Percentiles rank a stretch among this genome's conserved stretches.
phyloP scores from a whole-genome alignment of 2,329 filamentous ascomycete genomes.

The Tricladium varicosporioides region DNA sequence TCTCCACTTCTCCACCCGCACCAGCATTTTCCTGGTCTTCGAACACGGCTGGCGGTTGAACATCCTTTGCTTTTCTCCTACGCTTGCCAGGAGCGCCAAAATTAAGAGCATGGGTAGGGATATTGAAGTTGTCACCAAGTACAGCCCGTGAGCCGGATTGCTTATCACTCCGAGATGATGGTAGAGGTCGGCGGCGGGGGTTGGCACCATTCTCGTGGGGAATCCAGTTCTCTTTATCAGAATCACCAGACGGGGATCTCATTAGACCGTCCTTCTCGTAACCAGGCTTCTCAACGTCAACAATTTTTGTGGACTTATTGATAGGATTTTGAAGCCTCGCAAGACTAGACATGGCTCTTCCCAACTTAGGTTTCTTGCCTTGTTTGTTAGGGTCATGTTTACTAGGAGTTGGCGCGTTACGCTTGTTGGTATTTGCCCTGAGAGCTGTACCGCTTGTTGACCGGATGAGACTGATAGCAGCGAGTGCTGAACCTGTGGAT shows the following conservation, averaged over 20 bases:
- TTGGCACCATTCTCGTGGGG: conserved; percentile 50
- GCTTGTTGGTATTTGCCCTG: conserved; percentile 59
- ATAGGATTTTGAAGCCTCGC: conserved; percentile 54
- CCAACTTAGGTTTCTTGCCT: conserved; percentile 61
- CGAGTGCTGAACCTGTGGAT: conserved; percentile 73
- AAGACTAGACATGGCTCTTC: conserved; percentile 59
- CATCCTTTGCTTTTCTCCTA: conserved; percentile 22
- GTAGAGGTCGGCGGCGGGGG: conserved; percentile 32
- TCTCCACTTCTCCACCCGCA: conserved; percentile 62
- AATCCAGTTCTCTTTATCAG: conserved; percentile 93
- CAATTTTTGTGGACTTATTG: conserved; percentile 24
- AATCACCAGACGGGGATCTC: conserved; percentile 63
- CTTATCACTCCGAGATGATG: conserved; percentile 29
- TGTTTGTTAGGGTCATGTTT: conserved; percentile 34
- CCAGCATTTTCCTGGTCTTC: conserved; percentile 44
- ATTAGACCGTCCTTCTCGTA: conserved; percentile 38
- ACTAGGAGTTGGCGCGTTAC: conserved; percentile 50
- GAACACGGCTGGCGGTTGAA: conserved; percentile 46
- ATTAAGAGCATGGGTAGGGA: conserved; percentile 25
- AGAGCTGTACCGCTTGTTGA: conserved; percentile 60
- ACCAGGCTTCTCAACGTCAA: conserved; percentile 23
- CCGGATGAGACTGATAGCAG: conserved; percentile 77
- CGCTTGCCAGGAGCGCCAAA: conserved; percentile 23
- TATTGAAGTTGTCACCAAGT: conserved; percentile 28
- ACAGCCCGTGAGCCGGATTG: conserved; percentile 19